Conservation (phyloP, 2,329 filamentous ascomycete species). For the Neopestalotiopsis sp. region DNA sequence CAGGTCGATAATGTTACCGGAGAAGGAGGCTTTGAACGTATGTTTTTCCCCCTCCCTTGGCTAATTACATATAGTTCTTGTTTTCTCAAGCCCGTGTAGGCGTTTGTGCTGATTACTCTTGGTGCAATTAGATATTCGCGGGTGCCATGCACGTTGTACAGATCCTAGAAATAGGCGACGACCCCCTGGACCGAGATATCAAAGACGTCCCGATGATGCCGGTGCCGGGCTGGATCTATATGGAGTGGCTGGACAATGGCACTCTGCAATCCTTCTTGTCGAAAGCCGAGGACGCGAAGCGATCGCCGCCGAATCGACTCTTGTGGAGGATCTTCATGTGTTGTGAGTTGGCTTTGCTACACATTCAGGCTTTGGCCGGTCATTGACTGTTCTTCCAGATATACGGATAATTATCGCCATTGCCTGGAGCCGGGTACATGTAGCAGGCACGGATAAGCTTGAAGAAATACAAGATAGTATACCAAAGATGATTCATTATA, state of each 20-base stretch:
- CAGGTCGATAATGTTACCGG: neutral
- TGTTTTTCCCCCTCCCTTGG: neutral
- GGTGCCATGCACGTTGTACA: neutral
- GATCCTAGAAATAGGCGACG: neutral
- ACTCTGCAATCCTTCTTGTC: neutral
- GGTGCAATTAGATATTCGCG: neutral
- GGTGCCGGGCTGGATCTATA: constrained; percentile 2
- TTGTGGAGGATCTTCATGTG: constrained; percentile 18
- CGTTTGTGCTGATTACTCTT: neutral
- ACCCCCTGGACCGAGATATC: neutral
- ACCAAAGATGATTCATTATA: neutral
- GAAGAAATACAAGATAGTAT: neutral
- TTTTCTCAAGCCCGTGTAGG: too few species aligned
- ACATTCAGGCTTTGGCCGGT: neutral
- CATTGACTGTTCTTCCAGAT: neutral
- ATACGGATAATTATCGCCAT: constrained; percentile 7
- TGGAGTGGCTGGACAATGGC: constrained; percentile 18
- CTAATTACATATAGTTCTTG: too few species aligned
- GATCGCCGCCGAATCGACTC: constrained; percentile 13
- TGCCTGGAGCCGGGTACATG: neutral
- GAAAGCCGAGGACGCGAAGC: neutral
- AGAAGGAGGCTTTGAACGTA: constrained; percentile 1
- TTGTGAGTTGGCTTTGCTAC: neutral
- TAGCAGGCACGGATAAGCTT: neutral
- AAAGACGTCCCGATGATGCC: neutral